phyloP scores from a whole-genome alignment of 2,329 filamentous ascomycete species.

The Cytospora piceae region DNA sequence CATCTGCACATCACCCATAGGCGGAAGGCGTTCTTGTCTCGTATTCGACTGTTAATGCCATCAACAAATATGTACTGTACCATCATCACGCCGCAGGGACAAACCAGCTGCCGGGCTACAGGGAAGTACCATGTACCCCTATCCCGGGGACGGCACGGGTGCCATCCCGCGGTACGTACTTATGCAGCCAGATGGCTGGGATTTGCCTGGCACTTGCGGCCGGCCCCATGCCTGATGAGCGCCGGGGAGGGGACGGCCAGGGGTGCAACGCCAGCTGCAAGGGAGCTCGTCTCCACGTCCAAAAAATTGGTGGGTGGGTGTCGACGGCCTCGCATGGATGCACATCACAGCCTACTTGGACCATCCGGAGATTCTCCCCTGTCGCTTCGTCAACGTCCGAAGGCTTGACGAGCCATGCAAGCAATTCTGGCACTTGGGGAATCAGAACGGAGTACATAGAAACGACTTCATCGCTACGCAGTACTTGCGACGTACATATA shows the following conservation, averaged over 20 bases:
- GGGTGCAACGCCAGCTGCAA: conserved; percentile 23
- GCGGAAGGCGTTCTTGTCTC: not conserved
- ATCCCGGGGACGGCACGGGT: conserved; percentile 7
- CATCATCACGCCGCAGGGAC: not conserved
- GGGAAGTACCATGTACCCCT: conserved; percentile 2
- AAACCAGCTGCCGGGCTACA: conserved; percentile 8
- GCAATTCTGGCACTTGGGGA: conserved; percentile 10
- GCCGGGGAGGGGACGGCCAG: conserved; percentile 22
- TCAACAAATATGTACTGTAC: not conserved
- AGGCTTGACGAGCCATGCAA: conserved; percentile 20
- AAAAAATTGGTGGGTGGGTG: conserved; percentile 24
- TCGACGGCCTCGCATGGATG: conserved; percentile 10
- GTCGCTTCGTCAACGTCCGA: conserved; percentile 19
- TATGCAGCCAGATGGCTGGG: conserved; percentile 20
- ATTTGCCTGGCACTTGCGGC: conserved; percentile 14
- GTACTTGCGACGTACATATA: conserved; percentile 25
- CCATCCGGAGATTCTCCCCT: conserved; percentile 22
- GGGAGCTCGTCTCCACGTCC: conserved; percentile 29
- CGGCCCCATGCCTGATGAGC: conserved; percentile 5
- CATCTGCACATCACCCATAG: not conserved
- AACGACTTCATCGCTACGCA: not conserved
- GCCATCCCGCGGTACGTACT: conserved; percentile 13
- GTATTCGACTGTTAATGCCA: not conserved
- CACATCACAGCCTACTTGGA: conserved; percentile 12
- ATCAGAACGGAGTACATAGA: conserved; percentile 10